phyloP scores from a whole-genome alignment of 352 stramenopile species.

The Phytophthora fragariaefolia region DNA sequence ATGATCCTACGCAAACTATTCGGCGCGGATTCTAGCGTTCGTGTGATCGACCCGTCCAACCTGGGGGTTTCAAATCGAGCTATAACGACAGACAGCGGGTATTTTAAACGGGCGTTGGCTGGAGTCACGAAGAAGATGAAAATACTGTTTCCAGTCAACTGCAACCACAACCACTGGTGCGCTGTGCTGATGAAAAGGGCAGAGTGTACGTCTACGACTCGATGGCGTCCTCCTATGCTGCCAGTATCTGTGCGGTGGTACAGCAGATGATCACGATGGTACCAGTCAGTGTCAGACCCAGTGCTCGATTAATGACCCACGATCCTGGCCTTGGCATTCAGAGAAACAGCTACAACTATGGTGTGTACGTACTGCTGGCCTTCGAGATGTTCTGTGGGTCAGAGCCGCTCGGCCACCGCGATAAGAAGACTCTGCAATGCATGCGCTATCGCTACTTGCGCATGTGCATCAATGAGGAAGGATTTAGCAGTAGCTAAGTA shows the following conservation, averaged over 20 bases:
- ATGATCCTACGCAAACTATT: too few relatives aligned
- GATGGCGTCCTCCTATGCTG: not conserved
- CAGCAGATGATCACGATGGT: constrained; percentile 3
- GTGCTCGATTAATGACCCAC: not conserved
- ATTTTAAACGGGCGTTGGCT: not conserved
- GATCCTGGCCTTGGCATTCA: constrained; percentile 6
- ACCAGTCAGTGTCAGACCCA: not conserved
- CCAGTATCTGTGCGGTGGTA: constrained; percentile 2
- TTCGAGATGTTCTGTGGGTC: constrained; percentile 25
- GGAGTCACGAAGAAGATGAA: not conserved
- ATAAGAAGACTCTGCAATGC: too few relatives aligned
- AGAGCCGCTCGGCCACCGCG: too few relatives aligned
- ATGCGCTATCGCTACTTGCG: too few relatives aligned
- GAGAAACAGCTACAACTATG: constrained; percentile 23
- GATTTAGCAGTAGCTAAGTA: too few relatives aligned
- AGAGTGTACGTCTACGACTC: constrained; percentile 10
- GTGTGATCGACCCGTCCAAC: too few relatives aligned
- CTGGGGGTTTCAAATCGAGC: constrained; percentile 5
- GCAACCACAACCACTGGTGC: constrained; percentile 26
- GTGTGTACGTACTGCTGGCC: constrained; percentile 14
- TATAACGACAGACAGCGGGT: not conserved
- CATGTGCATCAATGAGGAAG: too few relatives aligned
- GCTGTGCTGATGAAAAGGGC: constrained; percentile 12
- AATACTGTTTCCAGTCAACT: constrained; percentile 16
- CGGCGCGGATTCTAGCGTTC: too few relatives aligned